These are phyloP conservation scores for Carpinus fangiana DNA, from an alignment of 306 rosid genomes.

Conservation along the genomic window DNA sequence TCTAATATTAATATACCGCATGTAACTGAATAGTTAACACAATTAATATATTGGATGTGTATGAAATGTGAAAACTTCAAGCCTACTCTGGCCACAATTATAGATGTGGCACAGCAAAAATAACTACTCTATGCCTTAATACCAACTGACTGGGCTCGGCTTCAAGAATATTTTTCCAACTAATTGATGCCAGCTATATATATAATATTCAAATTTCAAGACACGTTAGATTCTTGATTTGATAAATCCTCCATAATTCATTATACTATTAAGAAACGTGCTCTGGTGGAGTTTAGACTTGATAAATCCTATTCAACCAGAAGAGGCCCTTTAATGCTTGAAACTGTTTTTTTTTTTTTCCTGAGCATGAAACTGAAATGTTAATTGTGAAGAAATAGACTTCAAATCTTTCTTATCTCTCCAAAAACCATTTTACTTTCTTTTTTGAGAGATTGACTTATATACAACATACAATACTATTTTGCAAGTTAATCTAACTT, in stretches of 20 bases:
- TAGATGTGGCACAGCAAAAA: not conserved
- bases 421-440: not conserved
- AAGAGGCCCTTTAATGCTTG: not conserved
- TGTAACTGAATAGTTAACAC: not conserved
- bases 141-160: not conserved
- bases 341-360: too few relatives aligned
- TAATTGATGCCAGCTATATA: not conserved
- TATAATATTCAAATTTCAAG: not conserved
- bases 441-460: not conserved
- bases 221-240: not conserved
- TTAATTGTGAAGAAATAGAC: not conserved
- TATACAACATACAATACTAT: not conserved
- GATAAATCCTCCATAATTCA: not conserved
- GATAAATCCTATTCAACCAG: not conserved
- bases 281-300: not conserved
- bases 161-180: not conserved
- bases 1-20: not conserved
- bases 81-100: not conserved
- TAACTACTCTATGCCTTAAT: not conserved
- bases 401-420: not conserved
- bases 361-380: not conserved
- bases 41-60: not conserved
- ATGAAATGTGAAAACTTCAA: not conserved
- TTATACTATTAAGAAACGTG: not conserved
- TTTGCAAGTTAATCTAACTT: not conserved